Base-by-base conservation (phyloP, 1,139 yeast species). In the Candida tetrigidarum region DNA sequence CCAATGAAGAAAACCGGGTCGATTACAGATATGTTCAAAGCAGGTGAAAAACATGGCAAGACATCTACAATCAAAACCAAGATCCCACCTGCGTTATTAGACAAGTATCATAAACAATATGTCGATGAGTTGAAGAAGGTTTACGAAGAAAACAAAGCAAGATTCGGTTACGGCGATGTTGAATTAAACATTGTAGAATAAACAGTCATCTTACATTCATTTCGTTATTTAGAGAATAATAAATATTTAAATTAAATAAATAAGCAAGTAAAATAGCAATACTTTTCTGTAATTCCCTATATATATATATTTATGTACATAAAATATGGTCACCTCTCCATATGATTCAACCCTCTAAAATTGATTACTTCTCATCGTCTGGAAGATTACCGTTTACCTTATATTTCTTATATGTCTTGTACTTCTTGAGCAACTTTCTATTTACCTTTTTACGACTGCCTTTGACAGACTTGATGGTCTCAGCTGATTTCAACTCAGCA, bases 61-160 rank as follows among this genome's bases (percentile, higher is more conserved):
- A 44, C 46, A 12, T 44, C 58, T 2, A 27, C 56, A n/a, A 47
- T 49, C 27, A 59, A 57, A 41, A 52, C 67, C 3, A 68, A 69
- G 45, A 57, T 73, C 15, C 78, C 80, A 2, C 69, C 61, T 14
- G 74, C 68, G 30, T 49, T 74, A 45, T 74, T 93, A 18, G 86
- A 87, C 45, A 74, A 83, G 50, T 90, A 87, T 58, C 98, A 93
- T 62, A 69, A 67, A 23, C 58, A 82, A 32, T 93, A 93, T 60
- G 77, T 86, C n/a, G 77, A 80, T 12, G 91, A 83, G 49, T 67
- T 95, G 55, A 66, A 74, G 51, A 68, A 78, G 45, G 74, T 92
- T 2, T 93, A 83, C 62, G 82, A 87, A 38, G 85, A 81, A 11
- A 81, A 92, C 59, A 89, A 85, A 62, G 74, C 70, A 6, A 74